Conservation (phyloP, 1,284 basidiomycete species). For the Ceratobasidium papillatum region DNA sequence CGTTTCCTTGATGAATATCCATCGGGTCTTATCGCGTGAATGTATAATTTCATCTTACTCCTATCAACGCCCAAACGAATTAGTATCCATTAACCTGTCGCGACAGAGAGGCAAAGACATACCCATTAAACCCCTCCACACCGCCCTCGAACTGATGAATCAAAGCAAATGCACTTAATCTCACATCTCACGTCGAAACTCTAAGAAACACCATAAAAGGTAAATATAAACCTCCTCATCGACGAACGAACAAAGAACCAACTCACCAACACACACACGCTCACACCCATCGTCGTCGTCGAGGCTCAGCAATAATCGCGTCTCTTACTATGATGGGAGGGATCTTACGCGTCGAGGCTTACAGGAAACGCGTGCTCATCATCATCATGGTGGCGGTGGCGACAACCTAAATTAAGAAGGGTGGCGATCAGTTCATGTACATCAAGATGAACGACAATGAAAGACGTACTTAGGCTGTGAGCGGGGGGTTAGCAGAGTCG, state of each 20-base stretch:
- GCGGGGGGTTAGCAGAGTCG: not conserved
- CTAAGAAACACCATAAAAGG: not conserved
- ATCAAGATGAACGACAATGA: not conserved
- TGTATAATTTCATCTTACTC: not conserved
- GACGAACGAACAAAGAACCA: not conserved
- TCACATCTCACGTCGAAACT: not conserved
- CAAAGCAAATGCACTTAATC: not conserved
- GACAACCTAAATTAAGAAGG: not conserved
- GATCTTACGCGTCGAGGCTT: slow-evolving; percentile 26
- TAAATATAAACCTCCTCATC: not conserved
- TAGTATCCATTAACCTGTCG: not conserved
- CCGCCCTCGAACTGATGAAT: not conserved
- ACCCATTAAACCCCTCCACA: not conserved
- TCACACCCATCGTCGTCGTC: not conserved
- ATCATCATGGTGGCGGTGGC: slow-evolving; percentile 1
- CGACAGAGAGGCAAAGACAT: not conserved
- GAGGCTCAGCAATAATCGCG: not conserved
- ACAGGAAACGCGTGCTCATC: too few relatives aligned
- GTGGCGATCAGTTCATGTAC: not conserved
- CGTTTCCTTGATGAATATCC: not conserved
- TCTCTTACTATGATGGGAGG: not conserved
- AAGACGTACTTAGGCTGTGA: slow-evolving; percentile 4
- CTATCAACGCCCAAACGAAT: not conserved
- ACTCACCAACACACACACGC: slow-evolving; percentile 14
- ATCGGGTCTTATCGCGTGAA: not conserved